Percentiles rank a stretch among this genome's conserved stretches.
Evolutionary conservation across 83 land plant genomes (phyloP).

Genomic region (Thuja plicata): DNA sequence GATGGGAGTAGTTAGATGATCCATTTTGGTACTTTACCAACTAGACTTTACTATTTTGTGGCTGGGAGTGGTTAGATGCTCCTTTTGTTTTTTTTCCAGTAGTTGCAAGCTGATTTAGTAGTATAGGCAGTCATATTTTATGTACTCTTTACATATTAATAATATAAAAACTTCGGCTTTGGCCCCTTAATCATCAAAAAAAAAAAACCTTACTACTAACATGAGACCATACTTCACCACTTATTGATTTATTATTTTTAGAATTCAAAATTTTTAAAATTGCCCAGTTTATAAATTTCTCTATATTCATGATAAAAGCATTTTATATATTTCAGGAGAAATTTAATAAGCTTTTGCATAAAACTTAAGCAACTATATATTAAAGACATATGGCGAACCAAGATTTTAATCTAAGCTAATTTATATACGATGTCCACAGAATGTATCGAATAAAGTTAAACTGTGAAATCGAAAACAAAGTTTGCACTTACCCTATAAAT

Average conservation of each 20-base stretch:
- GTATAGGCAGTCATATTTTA: too few species aligned
- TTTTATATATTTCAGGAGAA: neutral
- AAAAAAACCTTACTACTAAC: neutral
- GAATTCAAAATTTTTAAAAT: neutral
- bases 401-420: too few species aligned
- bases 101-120: too few species aligned
- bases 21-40: too few species aligned
- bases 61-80: too few species aligned
- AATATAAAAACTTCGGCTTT: too few species aligned
- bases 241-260: neutral
- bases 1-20: too few species aligned
- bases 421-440: neutral
- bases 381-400: neutral
- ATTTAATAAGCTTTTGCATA: neutral
- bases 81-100: too few species aligned
- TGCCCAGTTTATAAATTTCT: neutral
- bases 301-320: neutral
- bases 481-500: neutral
- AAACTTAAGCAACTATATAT: neutral
- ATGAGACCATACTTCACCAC: too few species aligned
- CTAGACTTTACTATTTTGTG: too few species aligned
- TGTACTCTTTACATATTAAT: too few species aligned
- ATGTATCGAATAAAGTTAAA: neutral
- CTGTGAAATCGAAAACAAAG: neutral
- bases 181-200: too few species aligned